Base-by-base conservation (phyloP, 805 yeast genomes). In the Zygosaccharomyces lentus region DNA sequence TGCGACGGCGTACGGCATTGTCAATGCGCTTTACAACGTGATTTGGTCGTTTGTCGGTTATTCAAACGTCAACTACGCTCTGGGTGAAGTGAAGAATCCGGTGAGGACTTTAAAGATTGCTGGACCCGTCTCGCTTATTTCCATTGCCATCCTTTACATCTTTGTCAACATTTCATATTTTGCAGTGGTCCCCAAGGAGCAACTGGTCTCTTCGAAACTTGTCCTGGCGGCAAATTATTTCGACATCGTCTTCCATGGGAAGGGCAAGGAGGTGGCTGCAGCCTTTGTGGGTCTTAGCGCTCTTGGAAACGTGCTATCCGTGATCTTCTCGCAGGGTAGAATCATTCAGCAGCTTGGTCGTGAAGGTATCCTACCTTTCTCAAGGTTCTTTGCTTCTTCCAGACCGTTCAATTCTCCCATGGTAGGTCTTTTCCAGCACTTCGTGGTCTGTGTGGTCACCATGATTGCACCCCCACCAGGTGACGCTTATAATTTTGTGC, bases 11-110 rank as follows among this genome's bases (percentile, higher is more conserved):
- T 80, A 74, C 55, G 87, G 87, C 52, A 72, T 81, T 43, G 87
- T 82, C 47, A 82, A 81, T 55, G 89, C 93, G 6, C 72, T 86
- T 46, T 85, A 84, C 69, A 84, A 84, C 58, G 87, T 86, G 46
- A 85, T 86, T 59, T 86, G 91, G 91, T 83, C 91, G 1, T 86
- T 80, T 56, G 78, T 84, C 56, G 95, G 95, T 42, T 86, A 85
- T 62, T 82, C 90, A 32, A 86, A 86, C 60, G 90, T 83, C 43
- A 85, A 86, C 67, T 85, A 86, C 57, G 91, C 93, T 5, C 72
- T 85, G 39, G 87, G 89, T 57, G 95, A 86, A 67, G 79, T 81
- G 41, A 81, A 77, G 61, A 76, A 87, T 63, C 93, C 95, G 2
- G 77, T 77, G 38, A 77, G 77, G 56, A 81, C 86, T 40, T 76